These are phyloP conservation scores for Trichoderma asperelloides DNA, from an alignment of 495 filamentous ascomycete species.

Conservation along the genomic window DNA sequence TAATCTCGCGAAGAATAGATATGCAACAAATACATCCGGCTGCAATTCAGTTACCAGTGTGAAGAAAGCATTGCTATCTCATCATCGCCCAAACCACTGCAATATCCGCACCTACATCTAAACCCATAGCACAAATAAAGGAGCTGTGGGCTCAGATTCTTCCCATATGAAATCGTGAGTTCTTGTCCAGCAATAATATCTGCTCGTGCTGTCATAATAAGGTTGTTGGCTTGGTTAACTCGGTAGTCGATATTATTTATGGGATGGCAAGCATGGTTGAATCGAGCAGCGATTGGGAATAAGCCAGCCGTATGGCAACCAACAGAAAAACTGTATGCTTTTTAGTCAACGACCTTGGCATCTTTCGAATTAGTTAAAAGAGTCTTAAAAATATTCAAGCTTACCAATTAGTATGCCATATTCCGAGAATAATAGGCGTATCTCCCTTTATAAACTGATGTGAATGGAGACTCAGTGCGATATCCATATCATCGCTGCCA, in stretches of 20 bases:
- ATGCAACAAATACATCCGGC: no score
- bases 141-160: conserved; percentile 2
- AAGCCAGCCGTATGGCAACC: conserved; percentile 15
- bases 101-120: conserved; percentile 25
- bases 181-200: conserved; percentile 21
- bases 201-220: conserved; percentile 16
- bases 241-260: conserved; percentile 18
- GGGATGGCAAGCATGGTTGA: conserved; percentile 28
- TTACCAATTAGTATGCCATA: conserved; percentile 9
- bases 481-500: conserved; percentile 8
- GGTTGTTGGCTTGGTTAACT: not conserved
- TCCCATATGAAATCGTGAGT: conserved; percentile 27
- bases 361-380: not conserved
- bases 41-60: no score
- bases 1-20: no score
- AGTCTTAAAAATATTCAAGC: not conserved
- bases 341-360: not conserved
- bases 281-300: conserved; percentile 22
- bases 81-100: conserved; percentile 16
- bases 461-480: conserved; percentile 14
- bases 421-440: not conserved
- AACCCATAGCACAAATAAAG: conserved; percentile 27
- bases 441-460: not conserved
- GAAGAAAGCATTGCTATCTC: conserved; percentile 13
- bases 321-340: conserved; percentile 17